Evolutionary conservation across 2,329 filamentous ascomycete species (phyloP).

Genomic region (Dichotomopilus funicola): DNA sequence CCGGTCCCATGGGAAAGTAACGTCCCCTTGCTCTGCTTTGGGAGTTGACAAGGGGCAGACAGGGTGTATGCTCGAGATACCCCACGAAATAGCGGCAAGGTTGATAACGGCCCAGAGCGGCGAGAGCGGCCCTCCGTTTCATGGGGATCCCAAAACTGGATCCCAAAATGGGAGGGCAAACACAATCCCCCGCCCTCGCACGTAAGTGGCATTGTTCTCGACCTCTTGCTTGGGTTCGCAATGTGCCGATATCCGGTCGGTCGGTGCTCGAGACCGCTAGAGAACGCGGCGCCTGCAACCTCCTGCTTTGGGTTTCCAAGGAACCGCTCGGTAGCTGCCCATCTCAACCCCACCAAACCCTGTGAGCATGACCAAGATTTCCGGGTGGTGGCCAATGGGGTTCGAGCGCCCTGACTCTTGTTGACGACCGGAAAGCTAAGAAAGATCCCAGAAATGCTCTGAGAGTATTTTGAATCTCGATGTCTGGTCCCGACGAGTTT

Average conservation of each 20-base stretch:
- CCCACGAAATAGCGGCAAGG: not conserved
- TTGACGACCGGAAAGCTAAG: too few relatives aligned
- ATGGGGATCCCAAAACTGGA: not conserved
- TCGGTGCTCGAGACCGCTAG: constrained; percentile 5
- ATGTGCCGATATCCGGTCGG: constrained; percentile 19
- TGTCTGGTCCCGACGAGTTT: too few relatives aligned
- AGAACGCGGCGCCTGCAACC: not conserved
- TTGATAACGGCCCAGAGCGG: too few relatives aligned
- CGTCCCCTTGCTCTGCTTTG: not conserved
- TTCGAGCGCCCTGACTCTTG: not conserved
- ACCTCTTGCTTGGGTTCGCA: not conserved
- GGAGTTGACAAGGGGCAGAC: not conserved
- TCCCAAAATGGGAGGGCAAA: too few relatives aligned
- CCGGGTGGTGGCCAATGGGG: not conserved
- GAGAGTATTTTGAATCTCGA: too few relatives aligned
- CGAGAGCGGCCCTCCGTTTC: constrained; percentile 2
- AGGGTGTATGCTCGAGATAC: not conserved
- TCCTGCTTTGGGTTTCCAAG: not conserved
- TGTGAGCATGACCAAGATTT: not conserved
- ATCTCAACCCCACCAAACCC: not conserved
- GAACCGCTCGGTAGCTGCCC: not conserved
- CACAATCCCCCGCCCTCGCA: not conserved
- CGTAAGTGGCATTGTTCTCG: not conserved
- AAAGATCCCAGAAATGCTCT: too few relatives aligned
- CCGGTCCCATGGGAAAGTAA: constrained; percentile 1